Evolutionary conservation across 495 filamentous ascomycete species (phyloP), one percentile per base, ranked within the genome.

Genomic region (Penicillium canariense): DNA sequence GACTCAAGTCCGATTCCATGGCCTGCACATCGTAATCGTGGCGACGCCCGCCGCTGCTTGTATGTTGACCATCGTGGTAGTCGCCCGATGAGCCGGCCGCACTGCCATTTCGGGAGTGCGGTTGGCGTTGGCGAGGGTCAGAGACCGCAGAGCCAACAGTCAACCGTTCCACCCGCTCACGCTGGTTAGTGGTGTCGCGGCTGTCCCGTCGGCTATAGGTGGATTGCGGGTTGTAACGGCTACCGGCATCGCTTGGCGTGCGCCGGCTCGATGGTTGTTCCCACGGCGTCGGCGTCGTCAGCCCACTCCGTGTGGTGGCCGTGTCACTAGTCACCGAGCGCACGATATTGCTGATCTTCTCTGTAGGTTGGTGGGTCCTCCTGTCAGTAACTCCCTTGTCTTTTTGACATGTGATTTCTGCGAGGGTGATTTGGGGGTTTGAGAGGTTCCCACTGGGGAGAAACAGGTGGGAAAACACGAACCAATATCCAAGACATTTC

Each of bases 21-120:
- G 93, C 89, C 63, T 97, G 93, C 22, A 96, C 83, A 68, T 98
- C 94, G 65, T 96, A 97, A 62, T 97, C 94, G 63, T 97, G 92
- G 48, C 91, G 84, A 56, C 92, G 69, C 18, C 75, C 77, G 30
- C 75, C 77, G 30, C 63, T 74, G 48, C 59, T 73, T 9, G 63
- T 63, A 30, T 72, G 70, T 15, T 73, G 70, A 10, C 82, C 80
- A 22, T 93, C 90, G 36, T 84, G 81, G 62, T 93, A 95, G 20
- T 91, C 89, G 50, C 75, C 84, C 18, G 87, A 89, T 8, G 86
- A 89, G 22, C 88, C 84, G 39, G 87, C 81, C 9, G 84, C 85
- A 10, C 92, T 91, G 44, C 84, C 84, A 61, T 96, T 93, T 35
- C 89, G 78, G 45, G 77, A 81, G 60, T 80, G 77, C 12, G 75